Base-by-base conservation (phyloP, 176 grass and related monocot species). In the Eleusine coracana region DNA sequence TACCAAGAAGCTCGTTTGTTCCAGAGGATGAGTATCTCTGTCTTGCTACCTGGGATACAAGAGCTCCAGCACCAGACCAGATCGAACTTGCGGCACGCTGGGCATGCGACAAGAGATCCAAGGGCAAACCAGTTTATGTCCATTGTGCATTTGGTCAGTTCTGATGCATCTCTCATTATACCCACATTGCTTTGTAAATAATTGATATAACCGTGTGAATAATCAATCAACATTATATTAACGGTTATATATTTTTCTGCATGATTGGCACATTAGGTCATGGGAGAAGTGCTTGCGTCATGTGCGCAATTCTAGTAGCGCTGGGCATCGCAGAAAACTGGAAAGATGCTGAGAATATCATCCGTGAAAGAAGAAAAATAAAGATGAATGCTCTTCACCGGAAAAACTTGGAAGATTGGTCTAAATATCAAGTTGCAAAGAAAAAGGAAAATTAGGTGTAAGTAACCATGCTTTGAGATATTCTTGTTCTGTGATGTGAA, bases 61-160 rank as follows among this genome's bases (percentile, higher is more conserved):
- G 93, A 70, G 84, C 52, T 15, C 93, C 96, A 10, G 12, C 48
- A 52, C 69, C 83, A 46, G 66, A 58, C 55, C 93, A 99, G 73
- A 96, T 99, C 76, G 96, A 99, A 83, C 69, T 76, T 48, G 96
- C 89, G 1, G 74, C 94, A 11, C 76, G 58, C 55, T 96, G 96
- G 96, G 91, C 87, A 41, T 90, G 89, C 23, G 76, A 86, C 61
- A 99, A 96, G 77, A 90, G 89, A 83, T 63, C 86, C 23, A 4
- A 86, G 29, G 89, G 93, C 68, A 91, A 89, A 80, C 89, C 91
- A 13, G 64, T 93, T 82, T 99, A 88, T 80, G 83, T 96, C 61
- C 96, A 99, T 67, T 96, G 89, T 70, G 96, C 96, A 81, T 96
- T 96, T 81, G 96, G 93, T 99, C 59, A 83, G 86, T 85, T 71